A percentile compares a stretch with the other conserved stretches of the same genome.
phyloP scores from a whole-genome alignment of 2,329 filamentous ascomycete genomes.

The Pestalotiopsis sp. region DNA sequence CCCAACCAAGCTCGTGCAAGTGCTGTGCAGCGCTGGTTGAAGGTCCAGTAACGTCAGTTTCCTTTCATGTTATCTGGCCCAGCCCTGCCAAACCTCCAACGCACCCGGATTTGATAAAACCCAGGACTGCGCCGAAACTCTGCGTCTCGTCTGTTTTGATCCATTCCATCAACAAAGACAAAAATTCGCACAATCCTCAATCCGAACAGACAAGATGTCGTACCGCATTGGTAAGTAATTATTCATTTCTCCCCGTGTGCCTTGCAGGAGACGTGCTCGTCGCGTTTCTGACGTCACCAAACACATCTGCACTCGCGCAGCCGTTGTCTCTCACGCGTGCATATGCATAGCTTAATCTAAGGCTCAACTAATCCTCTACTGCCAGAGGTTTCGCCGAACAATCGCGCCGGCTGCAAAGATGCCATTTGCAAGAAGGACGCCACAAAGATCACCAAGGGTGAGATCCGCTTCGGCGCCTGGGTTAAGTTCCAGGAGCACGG shows the following conservation, averaged over 20 bases:
- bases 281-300: constrained; percentile 6
- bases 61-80: not conserved
- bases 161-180: not conserved
- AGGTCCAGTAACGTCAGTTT: not conserved
- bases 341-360: not conserved
- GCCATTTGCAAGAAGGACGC: constrained; percentile 70
- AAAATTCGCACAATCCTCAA: not conserved
- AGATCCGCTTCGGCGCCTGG: constrained; percentile 76
- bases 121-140: not conserved
- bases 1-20: not conserved
- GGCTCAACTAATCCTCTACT: not conserved
- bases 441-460: constrained; percentile 77
- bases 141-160: not conserved
- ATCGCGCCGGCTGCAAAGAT: constrained; percentile 75
- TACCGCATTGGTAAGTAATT: constrained; percentile 5
- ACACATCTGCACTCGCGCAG: constrained; percentile 18
- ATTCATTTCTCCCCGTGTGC: not conserved
- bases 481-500: constrained; percentile 65
- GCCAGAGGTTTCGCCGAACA: constrained; percentile 71
- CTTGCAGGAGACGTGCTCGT: not conserved
- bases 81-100: not conserved
- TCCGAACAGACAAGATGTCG: constrained; percentile 8
- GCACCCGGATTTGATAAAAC: not conserved
- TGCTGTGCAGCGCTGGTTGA: not conserved
- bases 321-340: not conserved